A percentile compares a stretch with the other conserved stretches of the same genome.
Conservation (phyloP, 2,329 filamentous ascomycete genomes). For the Alternaria sp. region DNA sequence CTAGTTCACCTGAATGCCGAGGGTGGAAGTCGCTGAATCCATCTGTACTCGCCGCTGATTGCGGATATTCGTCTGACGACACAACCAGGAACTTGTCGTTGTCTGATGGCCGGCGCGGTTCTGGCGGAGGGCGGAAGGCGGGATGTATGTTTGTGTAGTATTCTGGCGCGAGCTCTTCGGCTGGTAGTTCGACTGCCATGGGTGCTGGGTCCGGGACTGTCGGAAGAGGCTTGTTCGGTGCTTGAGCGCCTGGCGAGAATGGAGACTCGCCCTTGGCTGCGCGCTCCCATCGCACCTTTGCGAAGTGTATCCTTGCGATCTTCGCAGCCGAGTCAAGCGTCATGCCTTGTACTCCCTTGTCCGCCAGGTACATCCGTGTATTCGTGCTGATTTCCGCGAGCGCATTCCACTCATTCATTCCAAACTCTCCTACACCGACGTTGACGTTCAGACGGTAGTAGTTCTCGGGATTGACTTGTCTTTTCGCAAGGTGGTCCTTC, state of each 20-base stretch:
- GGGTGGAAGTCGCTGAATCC: constrained; percentile 42
- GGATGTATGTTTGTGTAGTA: constrained; percentile 34
- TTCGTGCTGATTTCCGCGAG: constrained; percentile 94
- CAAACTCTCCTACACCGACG: constrained; percentile 93
- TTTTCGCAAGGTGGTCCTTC: constrained; percentile 77
- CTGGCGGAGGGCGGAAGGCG: constrained; percentile 44
- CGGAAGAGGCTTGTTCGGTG: constrained; percentile 44
- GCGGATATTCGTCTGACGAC: constrained; percentile 64
- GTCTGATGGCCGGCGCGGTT: constrained; percentile 27
- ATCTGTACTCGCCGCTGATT: constrained; percentile 44
- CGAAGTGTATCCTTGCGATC: constrained; percentile 80
- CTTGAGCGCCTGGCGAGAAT: constrained; percentile 24
- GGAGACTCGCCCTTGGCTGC: constrained; percentile 44
- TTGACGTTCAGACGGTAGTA: constrained; percentile 98
- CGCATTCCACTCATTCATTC: constrained; percentile 97
- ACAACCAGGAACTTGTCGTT: constrained; percentile 62
- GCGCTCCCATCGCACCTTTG: constrained; percentile 71
- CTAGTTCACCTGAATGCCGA: constrained; percentile 67
- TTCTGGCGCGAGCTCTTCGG: constrained; percentile 56
- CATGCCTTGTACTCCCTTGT: constrained; percentile 75
- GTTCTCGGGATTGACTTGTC: constrained; percentile 83
- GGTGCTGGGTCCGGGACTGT: constrained; percentile 50
- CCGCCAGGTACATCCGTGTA: constrained; percentile 81
- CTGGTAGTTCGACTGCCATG: constrained; percentile 65
- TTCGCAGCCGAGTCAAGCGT: constrained; percentile 78